phyloP scores from a whole-genome alignment of 176 grass and related monocot genomes.

The Oryza australiensis region DNA sequence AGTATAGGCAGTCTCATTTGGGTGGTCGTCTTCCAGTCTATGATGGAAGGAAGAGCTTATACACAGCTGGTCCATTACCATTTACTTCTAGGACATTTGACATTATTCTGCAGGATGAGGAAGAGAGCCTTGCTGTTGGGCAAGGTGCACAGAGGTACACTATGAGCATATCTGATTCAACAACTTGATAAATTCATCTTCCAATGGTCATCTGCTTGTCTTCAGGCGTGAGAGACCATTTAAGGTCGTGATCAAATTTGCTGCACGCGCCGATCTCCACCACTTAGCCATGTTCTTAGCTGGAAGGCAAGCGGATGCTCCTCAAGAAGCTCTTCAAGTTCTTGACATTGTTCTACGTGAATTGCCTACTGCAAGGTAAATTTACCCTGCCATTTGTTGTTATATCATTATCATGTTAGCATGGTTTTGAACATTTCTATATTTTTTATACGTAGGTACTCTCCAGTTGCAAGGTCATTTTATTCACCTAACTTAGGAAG shows the following conservation, averaged over 20 bases:
- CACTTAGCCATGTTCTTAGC: slow-evolving; percentile 68
- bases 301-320: slow-evolving; percentile 61
- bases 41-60: slow-evolving; percentile 70
- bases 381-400: background rate
- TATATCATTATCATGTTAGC: background rate
- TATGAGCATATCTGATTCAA: background rate
- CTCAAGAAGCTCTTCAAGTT: slow-evolving; percentile 73
- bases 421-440: slow-evolving; percentile 16
- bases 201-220: slow-evolving; percentile 25
- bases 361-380: slow-evolving; percentile 62
- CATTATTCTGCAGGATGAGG: slow-evolving; percentile 47
- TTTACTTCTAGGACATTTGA: slow-evolving; percentile 55
- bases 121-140: slow-evolving; percentile 40
- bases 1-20: slow-evolving; percentile 48
- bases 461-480: slow-evolving; percentile 69
- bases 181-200: slow-evolving; percentile 17
- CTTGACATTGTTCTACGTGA: slow-evolving; percentile 78
- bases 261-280: slow-evolving; percentile 64
- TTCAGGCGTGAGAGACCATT: slow-evolving; percentile 60
- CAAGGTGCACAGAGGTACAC: slow-evolving; percentile 29
- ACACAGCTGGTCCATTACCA: slow-evolving; percentile 57
- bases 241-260: slow-evolving; percentile 61
- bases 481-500: slow-evolving; percentile 68
- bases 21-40: slow-evolving; percentile 65
- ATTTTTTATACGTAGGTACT: slow-evolving; percentile 43